Evolutionary conservation across 371 early-diverging fungal genomes (phyloP), one percentile per base, ranked within the genome.

Genomic region (Choanephora cucurbitarum): DNA sequence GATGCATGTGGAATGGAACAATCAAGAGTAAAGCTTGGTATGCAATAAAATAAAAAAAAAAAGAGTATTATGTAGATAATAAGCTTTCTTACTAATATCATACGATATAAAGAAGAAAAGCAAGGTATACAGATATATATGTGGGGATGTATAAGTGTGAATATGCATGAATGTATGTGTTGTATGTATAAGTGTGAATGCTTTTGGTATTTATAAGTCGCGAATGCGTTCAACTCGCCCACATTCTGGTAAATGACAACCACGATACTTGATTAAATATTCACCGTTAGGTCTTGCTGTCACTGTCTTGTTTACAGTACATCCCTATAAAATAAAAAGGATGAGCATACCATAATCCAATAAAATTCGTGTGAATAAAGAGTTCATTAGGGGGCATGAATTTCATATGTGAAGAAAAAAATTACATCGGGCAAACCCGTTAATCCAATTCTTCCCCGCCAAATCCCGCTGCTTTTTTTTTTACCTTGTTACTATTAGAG

Each of bases 221-320:
- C 69, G 64, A 37, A 78, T 73, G 39, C 75, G 61, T 46, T 74
- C 73, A 9, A 79, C 74, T 47, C 59, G 58, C 15, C 79, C 75
- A 52, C 86, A 85, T 58, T 80, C 82, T 47, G 69, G 67, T 41
- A 85, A 62, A 62, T 85, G 86, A 21, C 70, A 64, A 10, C 84
- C 86, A 48, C 86, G 75, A 58, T 82, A 83, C 52, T 83, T 85
- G 45, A 83, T 83, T 28, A 81, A 58, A 46, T 79, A 85, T 24
- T 80, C 84, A 22, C 84, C 84, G 49, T 75, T 78, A 17, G 77
- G 78, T 50, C 75, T 65, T 31, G 75, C 80, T 14, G 83, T 85
- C 21, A 85, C 86, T 1, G 86, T 85, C 52, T 83, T 85, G 55
- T 85, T 85, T n/a, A 85, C 85, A 48, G 74, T 65, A 43, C 78